Evolutionary conservation across 495 filamentous ascomycete genomes (phyloP), one percentile per base, ranked within the genome.

Genomic region (Aspergillus taichungensis): DNA sequence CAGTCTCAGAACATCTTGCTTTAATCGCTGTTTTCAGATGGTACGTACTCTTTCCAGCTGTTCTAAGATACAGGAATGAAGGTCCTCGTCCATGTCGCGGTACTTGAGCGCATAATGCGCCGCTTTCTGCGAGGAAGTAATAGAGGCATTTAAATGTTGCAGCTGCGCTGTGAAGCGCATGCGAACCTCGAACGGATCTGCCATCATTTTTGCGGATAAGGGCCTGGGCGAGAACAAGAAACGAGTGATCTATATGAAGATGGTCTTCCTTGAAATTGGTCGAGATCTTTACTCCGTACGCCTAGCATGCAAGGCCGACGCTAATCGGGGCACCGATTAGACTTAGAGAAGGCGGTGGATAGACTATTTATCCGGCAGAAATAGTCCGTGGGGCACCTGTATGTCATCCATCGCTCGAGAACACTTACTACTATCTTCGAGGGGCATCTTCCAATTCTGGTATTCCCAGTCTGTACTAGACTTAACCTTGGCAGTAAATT

Each of bases 161-260:
- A 99, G 78, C 52, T 87, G 85, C 38, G 72, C 74, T 9, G 88
- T 95, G 67, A 99, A 99, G 58, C 89, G 87, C 78, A 99, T 88
- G 55, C 92, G 90, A 45, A 95, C 90, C 71, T 97, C 91, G 68
- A 99, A 99, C 0, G 92, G 92, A 68, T 99, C 92, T 38, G 81
- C 83, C 85, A 94, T 92, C 35, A 63, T 71, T 28, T 33, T 47
- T 62, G 45, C 37, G 8, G 38, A 33, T 34, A 30, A 24, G 18
- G 18, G 18, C 18, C 4, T 24, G 18, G 18, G 18, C 1, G 18
- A 24, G 1, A 24, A 4, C 18, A 24, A 24, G 18, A 4, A 24
- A 24, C 4, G 18, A 24, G 4, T 24, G 18, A 24, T 24, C 1
- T 24, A 24, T 24, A n/a, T n/a, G n/a, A 24, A 24, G 18, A 24